Evolutionary conservation across 202 grass and related monocot species (phyloP).

Genomic region (Schoenoplectus triqueter): DNA sequence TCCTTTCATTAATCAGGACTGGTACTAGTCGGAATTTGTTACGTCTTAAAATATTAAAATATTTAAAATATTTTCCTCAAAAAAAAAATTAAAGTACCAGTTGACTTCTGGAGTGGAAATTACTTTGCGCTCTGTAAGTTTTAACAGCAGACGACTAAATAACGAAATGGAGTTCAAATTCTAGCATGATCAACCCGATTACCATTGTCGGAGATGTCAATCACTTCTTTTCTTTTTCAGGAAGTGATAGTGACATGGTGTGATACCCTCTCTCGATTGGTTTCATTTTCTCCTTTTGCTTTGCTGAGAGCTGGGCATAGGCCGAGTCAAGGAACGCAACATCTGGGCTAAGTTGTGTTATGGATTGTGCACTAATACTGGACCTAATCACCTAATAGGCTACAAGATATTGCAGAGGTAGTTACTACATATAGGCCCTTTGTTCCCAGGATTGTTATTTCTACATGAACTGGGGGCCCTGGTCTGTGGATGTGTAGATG

Average conservation of each 20-base stretch:
- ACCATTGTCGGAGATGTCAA: background rate
- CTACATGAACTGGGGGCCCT: background rate
- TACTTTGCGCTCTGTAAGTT: too few species aligned
- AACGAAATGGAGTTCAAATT: too few species aligned
- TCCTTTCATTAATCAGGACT: too few species aligned
- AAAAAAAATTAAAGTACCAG: too few species aligned
- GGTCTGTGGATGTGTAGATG: background rate
- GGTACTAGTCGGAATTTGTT: too few species aligned
- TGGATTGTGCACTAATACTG: background rate
- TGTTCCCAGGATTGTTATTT: background rate
- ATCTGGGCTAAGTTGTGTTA: background rate
- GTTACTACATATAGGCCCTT: background rate
- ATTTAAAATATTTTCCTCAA: too few species aligned
- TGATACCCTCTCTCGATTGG: background rate
- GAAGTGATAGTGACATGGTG: background rate
- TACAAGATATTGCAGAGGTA: background rate
- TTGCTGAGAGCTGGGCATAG: background rate
- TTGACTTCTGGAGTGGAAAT: too few species aligned
- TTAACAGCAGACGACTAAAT: too few species aligned
- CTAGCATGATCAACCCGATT: too few species aligned
- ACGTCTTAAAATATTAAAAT: too few species aligned
- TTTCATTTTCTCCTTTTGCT: background rate
- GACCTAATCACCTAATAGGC: background rate
- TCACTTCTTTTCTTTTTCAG: background rate
- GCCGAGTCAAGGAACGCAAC: background rate